Evolutionary conservation across 805 yeast species (phyloP).

Genomic region (Hanseniaspora taiwanica): DNA sequence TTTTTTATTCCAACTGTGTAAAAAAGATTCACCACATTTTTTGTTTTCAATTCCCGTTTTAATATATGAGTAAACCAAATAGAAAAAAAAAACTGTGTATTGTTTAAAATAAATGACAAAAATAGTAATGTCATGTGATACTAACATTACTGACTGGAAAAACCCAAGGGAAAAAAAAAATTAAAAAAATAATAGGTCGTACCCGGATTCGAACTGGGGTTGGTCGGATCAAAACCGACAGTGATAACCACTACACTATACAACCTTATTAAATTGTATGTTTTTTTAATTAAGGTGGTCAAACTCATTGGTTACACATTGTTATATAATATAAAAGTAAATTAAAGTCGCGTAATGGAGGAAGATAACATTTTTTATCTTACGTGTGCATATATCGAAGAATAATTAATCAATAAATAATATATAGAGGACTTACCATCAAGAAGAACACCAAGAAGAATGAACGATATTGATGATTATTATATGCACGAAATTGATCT

Average conservation of each 20-base stretch:
- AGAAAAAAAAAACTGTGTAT: too few species aligned
- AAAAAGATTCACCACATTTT: too few species aligned
- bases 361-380: too few species aligned
- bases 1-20: too few species aligned
- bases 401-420: background rate
- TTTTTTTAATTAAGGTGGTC: background rate
- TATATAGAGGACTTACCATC: background rate
- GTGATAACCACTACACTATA: slow-evolving; percentile 51
- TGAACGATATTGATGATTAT: background rate
- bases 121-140: background rate
- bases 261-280: slow-evolving; percentile 23
- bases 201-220: slow-evolving; percentile 85
- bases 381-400: too few species aligned
- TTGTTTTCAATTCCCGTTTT: too few species aligned
- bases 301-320: too few species aligned
- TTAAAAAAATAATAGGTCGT: slow-evolving; percentile 37
- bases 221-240: slow-evolving; percentile 49
- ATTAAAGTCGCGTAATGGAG: too few species aligned
- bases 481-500: background rate
- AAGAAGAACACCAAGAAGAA: background rate
- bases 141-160: background rate
- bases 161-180: background rate
- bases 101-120: background rate
- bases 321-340: too few species aligned
- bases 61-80: too few species aligned